Evolutionary conservation across 2,329 filamentous ascomycete genomes (phyloP).

Genomic region (Apiospora malaysiana): DNA sequence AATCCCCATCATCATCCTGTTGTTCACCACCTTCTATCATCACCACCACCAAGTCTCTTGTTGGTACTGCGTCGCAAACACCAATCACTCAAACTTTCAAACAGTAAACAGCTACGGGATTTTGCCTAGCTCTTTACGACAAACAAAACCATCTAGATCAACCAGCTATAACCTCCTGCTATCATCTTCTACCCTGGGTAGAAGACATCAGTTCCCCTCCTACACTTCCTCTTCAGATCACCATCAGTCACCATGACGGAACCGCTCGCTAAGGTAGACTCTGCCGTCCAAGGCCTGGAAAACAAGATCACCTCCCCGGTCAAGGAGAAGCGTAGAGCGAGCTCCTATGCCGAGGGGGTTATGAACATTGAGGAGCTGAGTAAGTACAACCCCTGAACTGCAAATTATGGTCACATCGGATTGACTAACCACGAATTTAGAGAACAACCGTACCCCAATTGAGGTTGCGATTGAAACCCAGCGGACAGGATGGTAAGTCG

Average conservation of each 20-base stretch:
- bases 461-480: conserved; percentile 82
- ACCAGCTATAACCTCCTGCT: not conserved
- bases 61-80: conserved; percentile 4
- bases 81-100: not conserved
- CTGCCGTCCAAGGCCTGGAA: conserved; percentile 77
- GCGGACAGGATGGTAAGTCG: conserved; percentile 81
- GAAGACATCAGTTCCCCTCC: not conserved
- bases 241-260: conserved; percentile 41
- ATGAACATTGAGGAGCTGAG: conserved; percentile 86
- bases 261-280: conserved; percentile 87
- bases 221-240: not conserved
- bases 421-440: conserved; percentile 49
- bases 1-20: conserved; percentile 10
- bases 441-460: conserved; percentile 74
- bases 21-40: conserved; percentile 17
- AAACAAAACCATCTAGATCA: not conserved
- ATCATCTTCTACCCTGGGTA: conserved; percentile 17
- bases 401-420: not conserved
- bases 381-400: conserved; percentile 52
- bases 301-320: conserved; percentile 63
- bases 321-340: conserved; percentile 73
- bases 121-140: conserved; percentile 3
- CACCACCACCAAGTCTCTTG: conserved; percentile 3
- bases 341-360: conserved; percentile 75
- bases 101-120: not conserved